A percentile compares a stretch with the other conserved stretches of the same genome.
Conservation (phyloP, 2,329 filamentous ascomycete genomes). For the Emmonsiellopsis sp. region DNA sequence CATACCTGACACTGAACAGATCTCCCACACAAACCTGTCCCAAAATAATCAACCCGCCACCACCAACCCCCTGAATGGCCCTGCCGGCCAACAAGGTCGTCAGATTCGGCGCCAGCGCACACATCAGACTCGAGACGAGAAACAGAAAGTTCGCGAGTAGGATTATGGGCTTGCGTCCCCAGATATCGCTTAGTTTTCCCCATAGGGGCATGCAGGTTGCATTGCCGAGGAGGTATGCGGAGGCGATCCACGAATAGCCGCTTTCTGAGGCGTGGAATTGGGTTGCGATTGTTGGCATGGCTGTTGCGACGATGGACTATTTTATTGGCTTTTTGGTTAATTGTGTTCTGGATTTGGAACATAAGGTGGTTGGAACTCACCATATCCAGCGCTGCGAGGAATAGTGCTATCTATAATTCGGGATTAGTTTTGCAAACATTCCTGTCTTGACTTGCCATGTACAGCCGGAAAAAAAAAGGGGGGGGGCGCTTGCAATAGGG, state of each 20-base stretch:
- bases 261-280: constrained; percentile 24
- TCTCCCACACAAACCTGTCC: constrained; percentile 57
- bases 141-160: constrained; percentile 55
- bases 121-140: constrained; percentile 52
- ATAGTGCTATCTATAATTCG: constrained; percentile 42
- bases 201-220: constrained; percentile 40
- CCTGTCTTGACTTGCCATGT: not conserved
- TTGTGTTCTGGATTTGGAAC: not conserved
- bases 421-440: not conserved
- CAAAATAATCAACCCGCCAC: constrained; percentile 54
- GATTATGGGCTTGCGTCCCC: constrained; percentile 55
- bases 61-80: constrained; percentile 55
- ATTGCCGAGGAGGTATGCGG: constrained; percentile 27
- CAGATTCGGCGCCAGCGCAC: constrained; percentile 48
- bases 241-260: constrained; percentile 32
- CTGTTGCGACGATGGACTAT: constrained; percentile 27
- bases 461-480: not conserved
- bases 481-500: not conserved
- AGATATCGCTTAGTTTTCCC: constrained; percentile 59
- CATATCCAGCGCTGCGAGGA: constrained; percentile 54
- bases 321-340: not conserved
- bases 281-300: constrained; percentile 25
- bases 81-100: constrained; percentile 54
- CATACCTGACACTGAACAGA: constrained; percentile 50
- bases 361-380: constrained; percentile 17